Evolutionary conservation across 352 stramenopile genomes (phyloP), one percentile per base, ranked within the genome.

Genomic region (Pythium aristosporum): DNA sequence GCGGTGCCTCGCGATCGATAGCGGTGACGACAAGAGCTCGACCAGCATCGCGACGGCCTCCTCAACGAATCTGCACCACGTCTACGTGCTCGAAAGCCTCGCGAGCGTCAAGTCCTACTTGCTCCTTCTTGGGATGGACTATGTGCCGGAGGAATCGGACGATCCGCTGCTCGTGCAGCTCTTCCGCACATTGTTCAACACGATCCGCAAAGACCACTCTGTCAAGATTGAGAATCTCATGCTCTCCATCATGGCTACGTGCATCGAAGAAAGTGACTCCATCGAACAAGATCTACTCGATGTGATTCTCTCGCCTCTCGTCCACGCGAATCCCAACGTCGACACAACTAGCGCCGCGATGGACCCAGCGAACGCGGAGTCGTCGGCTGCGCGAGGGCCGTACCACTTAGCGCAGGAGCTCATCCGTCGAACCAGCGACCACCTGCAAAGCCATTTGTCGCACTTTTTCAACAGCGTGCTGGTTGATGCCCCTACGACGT

Each of bases 401-500:
- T 87, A 81, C 28, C 77, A 79, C 52, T 75, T 94, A 72, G 81
- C 84, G 1, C 76, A 86, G 46, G 72, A 92, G 48, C 64, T 96
- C n/a, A 87, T 96, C 67, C 71, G 73, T 42, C 81, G 82, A 49
- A 85, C 87, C 0, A 86, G 71, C 50, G 86, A 94, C 11, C 53
- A 80, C 1, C 51, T 96, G 20, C 82, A 94, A 48, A 80, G 62
- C 32, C 74, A 82, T 28, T 59, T 96, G 16, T 87, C 82, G 1
- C 79, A 84, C 48, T 94, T 89, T 56, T 90, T 96, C 53, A 94
- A 94, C 71, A 88, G 71, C 30, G 80, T 93, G 37, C 71, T 96
- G 20, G 76, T 92, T 18, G 85, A 91, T 37, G 78, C 72, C 0
- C 48, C 70, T 9, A 41, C 72, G 7, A 62, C 65, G 3, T 67